Percentiles rank a stretch among this genome's conserved stretches.
Conservation (phyloP, 768 basidiomycete species). For the Lactifluus rugatus region DNA sequence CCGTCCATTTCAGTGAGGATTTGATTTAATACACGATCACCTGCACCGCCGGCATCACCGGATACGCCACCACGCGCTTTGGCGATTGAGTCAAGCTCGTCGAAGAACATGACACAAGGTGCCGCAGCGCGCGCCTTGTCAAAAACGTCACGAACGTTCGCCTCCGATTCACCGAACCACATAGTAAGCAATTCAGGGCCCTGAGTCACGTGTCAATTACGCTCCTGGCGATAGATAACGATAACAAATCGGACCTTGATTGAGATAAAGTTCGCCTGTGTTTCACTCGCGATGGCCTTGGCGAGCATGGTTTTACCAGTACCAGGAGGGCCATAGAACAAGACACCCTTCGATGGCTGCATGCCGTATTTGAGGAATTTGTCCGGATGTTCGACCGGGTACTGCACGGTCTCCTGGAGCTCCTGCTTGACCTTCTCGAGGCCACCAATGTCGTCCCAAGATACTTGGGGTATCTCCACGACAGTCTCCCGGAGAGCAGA, state of each 20-base stretch:
- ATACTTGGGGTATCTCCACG: constrained; percentile 97
- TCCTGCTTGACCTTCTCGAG: constrained; percentile 99
- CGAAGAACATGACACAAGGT: constrained; percentile 99
- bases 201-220: constrained; percentile 28
- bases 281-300: constrained; percentile 99
- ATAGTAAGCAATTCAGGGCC: constrained; percentile 97
- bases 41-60: constrained; percentile 92
- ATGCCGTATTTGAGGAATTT: constrained; percentile 99
- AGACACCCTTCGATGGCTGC: constrained; percentile 98
- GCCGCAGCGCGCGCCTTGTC: constrained; percentile 99
- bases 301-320: constrained; percentile 99
- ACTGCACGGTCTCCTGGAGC: constrained; percentile 98
- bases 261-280: constrained; percentile 98
- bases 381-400: constrained; percentile 99
- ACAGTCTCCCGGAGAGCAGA: constrained; percentile 98
- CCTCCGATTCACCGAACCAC: constrained; percentile 99
- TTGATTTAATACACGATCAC: constrained; percentile 96
- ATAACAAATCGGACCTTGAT: constrained; percentile 62
- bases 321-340: constrained; percentile 99
- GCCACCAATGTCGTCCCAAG: constrained; percentile 99
- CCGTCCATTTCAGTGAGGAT: constrained; percentile 98
- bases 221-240: background rate
- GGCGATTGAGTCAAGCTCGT: constrained; percentile 97
- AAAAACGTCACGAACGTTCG: constrained; percentile 98
- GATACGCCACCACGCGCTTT: constrained; percentile 83